Conservation (phyloP, 805 yeast species). For the Metschnikowia sp. region DNA sequence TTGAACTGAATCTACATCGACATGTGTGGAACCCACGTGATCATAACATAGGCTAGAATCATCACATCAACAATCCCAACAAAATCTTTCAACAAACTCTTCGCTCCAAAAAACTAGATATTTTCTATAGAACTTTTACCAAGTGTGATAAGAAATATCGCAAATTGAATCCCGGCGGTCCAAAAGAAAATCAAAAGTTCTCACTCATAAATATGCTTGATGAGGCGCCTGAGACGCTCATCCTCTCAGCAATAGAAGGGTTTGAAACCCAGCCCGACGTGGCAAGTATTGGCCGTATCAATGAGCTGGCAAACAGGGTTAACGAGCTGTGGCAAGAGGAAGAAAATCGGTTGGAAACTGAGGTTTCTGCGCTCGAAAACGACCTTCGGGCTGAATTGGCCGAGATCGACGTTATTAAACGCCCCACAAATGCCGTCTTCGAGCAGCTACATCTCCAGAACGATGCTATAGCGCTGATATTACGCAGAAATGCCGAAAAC, state of each 20-base stretch:
- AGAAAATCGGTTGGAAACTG: constrained; percentile 16
- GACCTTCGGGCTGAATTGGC: constrained; percentile 14
- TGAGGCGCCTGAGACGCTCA: constrained; percentile 32
- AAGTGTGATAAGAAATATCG: too few species aligned
- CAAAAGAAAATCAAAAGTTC: background rate
- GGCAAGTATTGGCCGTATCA: constrained; percentile 42
- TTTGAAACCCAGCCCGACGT: constrained; percentile 53
- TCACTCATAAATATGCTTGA: constrained; percentile 22
- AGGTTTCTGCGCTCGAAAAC: constrained; percentile 9
- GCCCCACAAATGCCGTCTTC: constrained; percentile 20
- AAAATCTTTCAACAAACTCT: background rate
- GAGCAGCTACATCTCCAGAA: constrained; percentile 19
- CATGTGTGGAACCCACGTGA: too few species aligned
- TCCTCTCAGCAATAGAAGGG: constrained; percentile 43
- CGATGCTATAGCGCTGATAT: constrained; percentile 6
- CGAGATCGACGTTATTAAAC: constrained; percentile 22
- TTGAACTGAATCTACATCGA: too few species aligned
- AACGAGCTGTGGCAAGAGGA: constrained; percentile 25
- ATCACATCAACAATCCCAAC: too few species aligned
- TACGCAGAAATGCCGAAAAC: background rate
- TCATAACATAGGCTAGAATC: too few species aligned
- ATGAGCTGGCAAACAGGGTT: constrained; percentile 33
- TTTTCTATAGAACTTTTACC: too few species aligned
- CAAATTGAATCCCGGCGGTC: background rate
- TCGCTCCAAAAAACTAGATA: background rate